phyloP scores from a whole-genome alignment of 2,329 filamentous ascomycete species.

The Ceratocystis cacaofunesta region DNA sequence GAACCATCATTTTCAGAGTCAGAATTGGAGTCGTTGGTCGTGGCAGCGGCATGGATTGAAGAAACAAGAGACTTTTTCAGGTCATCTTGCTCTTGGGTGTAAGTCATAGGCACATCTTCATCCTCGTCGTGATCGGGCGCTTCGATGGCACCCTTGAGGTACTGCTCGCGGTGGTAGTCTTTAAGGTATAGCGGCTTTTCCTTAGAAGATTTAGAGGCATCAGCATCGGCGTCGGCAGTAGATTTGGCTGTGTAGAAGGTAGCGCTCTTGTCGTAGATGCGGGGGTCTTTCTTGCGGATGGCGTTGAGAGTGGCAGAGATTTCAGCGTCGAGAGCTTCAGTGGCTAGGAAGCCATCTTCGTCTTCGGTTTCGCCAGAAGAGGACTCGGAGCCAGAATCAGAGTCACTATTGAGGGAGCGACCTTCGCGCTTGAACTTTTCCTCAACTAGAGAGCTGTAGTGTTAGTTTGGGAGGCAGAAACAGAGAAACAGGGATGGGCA shows the following conservation, averaged over 20 bases:
- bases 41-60: slow-evolving; percentile 52
- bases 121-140: slow-evolving; percentile 27
- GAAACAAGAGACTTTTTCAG: slow-evolving; percentile 64
- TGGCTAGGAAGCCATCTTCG: slow-evolving; percentile 75
- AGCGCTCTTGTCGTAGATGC: slow-evolving; percentile 66
- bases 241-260: slow-evolving; percentile 58
- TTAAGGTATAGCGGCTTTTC: slow-evolving; percentile 74
- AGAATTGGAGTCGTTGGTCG: slow-evolving; percentile 30
- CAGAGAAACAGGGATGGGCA: no score
- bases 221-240: slow-evolving; percentile 34
- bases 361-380: slow-evolving; percentile 74
- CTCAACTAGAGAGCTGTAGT: slow-evolving; percentile 47
- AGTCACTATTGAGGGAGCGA: slow-evolving; percentile 33
- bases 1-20: slow-evolving; percentile 30
- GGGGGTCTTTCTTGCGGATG: slow-evolving; percentile 78
- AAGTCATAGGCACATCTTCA: slow-evolving; percentile 47
- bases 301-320: slow-evolving; percentile 78
- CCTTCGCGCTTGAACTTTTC: slow-evolving; percentile 68
- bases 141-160: slow-evolving; percentile 51
- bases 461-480: background rate
- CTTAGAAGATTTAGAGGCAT: slow-evolving; percentile 37
- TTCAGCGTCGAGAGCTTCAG: slow-evolving; percentile 69
- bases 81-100: slow-evolving; percentile 75
- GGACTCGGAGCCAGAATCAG: slow-evolving; percentile 40
- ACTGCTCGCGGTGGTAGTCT: slow-evolving; percentile 84